Evolutionary conservation across 192 early-diverging fungal species (phyloP).

Genomic region (Gorgonomyces haynaldii): DNA sequence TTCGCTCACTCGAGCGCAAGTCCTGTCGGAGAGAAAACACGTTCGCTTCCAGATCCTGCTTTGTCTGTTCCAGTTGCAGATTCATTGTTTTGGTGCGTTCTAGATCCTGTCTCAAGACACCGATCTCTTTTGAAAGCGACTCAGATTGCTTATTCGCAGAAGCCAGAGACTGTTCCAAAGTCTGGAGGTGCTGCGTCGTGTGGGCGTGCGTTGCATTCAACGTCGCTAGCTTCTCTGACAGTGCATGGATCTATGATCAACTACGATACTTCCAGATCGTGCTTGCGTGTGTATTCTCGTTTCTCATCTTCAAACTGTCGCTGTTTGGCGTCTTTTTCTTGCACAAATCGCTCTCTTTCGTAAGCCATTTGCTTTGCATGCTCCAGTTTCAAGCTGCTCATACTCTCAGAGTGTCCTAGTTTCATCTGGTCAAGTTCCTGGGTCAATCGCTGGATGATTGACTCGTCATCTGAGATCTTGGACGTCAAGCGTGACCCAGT

Average conservation of each 20-base stretch:
- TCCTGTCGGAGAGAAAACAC: neutral
- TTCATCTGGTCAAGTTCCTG: slow-evolving; percentile 21
- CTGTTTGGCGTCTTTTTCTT: slow-evolving; percentile 15
- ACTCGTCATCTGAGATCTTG: slow-evolving; percentile 9
- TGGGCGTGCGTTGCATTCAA: slow-evolving; percentile 21
- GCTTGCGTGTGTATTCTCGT: slow-evolving; percentile 1
- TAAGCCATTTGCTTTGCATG: slow-evolving; percentile 21
- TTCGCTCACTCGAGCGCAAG: slow-evolving; percentile 6
- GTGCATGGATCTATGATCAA: slow-evolving; percentile 9
- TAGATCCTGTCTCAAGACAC: slow-evolving; percentile 8
- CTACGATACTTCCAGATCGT: slow-evolving; percentile 22
- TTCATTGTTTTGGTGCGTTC: slow-evolving; percentile 4
- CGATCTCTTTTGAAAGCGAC: slow-evolving; percentile 5
- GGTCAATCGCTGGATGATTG: neutral
- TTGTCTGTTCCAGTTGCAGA: slow-evolving; percentile 9
- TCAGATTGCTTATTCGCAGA: slow-evolving; percentile 9
- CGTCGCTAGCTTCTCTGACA: slow-evolving; percentile 16
- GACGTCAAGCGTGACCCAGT: slow-evolving; percentile 11
- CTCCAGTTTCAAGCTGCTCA: slow-evolving; percentile 13
- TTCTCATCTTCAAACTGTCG: slow-evolving; percentile 14
- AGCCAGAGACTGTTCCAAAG: slow-evolving; percentile 13
- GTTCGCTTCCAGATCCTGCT: slow-evolving; percentile 15
- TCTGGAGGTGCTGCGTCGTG: slow-evolving; percentile 14
- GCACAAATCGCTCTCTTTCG: slow-evolving; percentile 17
- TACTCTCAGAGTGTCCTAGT: slow-evolving; percentile 19